A percentile compares a stretch with the other conserved stretches of the same genome.
Conservation (phyloP, 164 flowering plant species). For the Piper longum region DNA sequence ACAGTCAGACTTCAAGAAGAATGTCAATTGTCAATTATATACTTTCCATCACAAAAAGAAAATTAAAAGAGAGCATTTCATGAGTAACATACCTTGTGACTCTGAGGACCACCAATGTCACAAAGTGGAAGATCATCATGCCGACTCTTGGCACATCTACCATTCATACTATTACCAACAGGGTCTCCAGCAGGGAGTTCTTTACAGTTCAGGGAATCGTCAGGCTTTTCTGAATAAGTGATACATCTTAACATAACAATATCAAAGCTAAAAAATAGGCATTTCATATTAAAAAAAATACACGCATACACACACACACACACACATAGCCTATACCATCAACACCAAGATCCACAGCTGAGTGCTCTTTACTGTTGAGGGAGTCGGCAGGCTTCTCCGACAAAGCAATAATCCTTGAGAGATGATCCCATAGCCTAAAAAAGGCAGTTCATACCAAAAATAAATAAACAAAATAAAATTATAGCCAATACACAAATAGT, state of each 20-base stretch:
- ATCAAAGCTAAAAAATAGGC: too few species aligned
- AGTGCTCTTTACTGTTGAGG: not conserved
- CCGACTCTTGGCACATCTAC: conserved; percentile 2
- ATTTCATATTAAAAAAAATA: too few species aligned
- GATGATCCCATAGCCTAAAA: conserved; percentile 29
- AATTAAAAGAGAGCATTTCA: not conserved
- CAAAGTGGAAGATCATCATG: conserved; percentile 4
- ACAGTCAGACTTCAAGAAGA: conserved; percentile 13
- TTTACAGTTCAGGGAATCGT: conserved; percentile 1
- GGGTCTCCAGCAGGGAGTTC: conserved; percentile 1
- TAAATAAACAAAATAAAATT: not conserved
- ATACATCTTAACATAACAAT: too few species aligned
- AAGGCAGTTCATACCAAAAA: not conserved
- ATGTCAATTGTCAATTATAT: not conserved
- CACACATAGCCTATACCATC: too few species aligned
- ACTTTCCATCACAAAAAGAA: conserved; percentile 1
- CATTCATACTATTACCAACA: conserved; percentile 7
- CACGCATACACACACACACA: too few species aligned
- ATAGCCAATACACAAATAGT: too few species aligned
- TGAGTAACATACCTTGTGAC: conserved; percentile 9
- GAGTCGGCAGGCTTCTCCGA: not conserved
- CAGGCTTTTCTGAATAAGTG: too few species aligned
- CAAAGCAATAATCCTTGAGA: not conserved
- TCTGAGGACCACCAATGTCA: conserved; percentile 3
- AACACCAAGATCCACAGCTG: too few species aligned